Conservation (phyloP, 257 asterid species). For the Penstemon davidsonii region DNA sequence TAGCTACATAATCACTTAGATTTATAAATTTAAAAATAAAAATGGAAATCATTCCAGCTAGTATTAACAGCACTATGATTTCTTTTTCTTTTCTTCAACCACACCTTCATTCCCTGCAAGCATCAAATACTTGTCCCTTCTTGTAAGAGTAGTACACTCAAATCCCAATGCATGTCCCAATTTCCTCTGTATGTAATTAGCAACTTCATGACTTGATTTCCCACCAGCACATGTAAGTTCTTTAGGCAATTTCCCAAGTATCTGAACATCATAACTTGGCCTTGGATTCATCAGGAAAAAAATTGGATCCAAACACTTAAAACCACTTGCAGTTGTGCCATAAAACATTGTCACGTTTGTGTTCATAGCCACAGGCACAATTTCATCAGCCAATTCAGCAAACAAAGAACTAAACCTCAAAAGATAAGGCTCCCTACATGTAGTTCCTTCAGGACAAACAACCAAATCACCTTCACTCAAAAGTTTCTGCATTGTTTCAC, state of each 20-base stretch:
- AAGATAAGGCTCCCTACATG: constrained; percentile 89
- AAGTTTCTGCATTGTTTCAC: constrained; percentile 52
- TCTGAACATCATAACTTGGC: constrained; percentile 46
- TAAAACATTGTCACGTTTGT: constrained; percentile 74
- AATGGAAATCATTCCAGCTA: background rate
- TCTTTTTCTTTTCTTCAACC: constrained; percentile 34
- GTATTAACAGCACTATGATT: background rate
- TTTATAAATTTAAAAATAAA: background rate
- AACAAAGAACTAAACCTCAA: constrained; percentile 81
- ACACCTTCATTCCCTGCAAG: constrained; percentile 92
- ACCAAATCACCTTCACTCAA: constrained; percentile 72
- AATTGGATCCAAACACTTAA: constrained; percentile 83
- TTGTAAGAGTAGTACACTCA: constrained; percentile 72
- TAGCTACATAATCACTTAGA: background rate
- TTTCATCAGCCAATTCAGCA: constrained; percentile 77
- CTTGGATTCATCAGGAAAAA: constrained; percentile 86
- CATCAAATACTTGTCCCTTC: constrained; percentile 92
- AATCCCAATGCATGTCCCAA: constrained; percentile 78
- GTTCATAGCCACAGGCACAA: constrained; percentile 89
- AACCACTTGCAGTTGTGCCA: constrained; percentile 91
- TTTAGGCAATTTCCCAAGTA: constrained; percentile 57
- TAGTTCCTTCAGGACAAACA: constrained; percentile 95
- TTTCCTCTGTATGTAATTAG: constrained; percentile 71
- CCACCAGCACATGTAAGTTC: constrained; percentile 78
- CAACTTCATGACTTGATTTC: constrained; percentile 74